Evolutionary conservation across 768 basidiomycete species (phyloP).

Genomic region (Gymnopilus junonius): DNA sequence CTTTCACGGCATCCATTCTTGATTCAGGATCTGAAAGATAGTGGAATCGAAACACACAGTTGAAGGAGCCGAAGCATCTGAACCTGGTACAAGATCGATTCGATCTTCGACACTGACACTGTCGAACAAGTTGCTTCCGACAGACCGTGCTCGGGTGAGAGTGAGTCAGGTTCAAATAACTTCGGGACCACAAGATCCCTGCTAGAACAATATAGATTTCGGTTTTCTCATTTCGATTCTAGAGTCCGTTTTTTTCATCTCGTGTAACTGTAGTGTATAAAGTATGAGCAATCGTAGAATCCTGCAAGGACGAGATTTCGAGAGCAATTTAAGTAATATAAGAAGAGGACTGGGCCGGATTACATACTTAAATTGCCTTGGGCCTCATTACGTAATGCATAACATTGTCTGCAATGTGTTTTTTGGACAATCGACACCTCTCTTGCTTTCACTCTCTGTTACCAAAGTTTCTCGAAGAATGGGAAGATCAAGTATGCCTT

Average conservation of each 20-base stretch:
- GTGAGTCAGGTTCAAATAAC: not conserved
- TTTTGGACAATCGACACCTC: not conserved
- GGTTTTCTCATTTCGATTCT: too few relatives aligned
- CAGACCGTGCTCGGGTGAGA: not conserved
- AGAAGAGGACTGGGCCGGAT: too few relatives aligned
- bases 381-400: constrained; percentile 3
- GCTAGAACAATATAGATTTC: too few relatives aligned
- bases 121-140: not conserved
- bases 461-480: constrained; percentile 12
- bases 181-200: too few relatives aligned
- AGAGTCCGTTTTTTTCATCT: too few relatives aligned
- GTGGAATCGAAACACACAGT: not conserved
- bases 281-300: too few relatives aligned
- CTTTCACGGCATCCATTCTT: not conserved
- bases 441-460: not conserved
- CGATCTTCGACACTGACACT: not conserved
- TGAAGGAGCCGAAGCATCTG: not conserved
- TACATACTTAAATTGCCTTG: too few relatives aligned
- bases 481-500: constrained; percentile 27
- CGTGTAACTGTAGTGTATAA: too few relatives aligned
- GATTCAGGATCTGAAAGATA: not conserved
- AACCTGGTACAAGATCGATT: not conserved
- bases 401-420: not conserved
- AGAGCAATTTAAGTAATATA: not conserved
- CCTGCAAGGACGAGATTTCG: too few relatives aligned